Percentiles rank a stretch among this genome's conserved stretches.
Evolutionary conservation across 768 basidiomycete genomes (phyloP).

Genomic region (Krasilnikovozyma curviuscula): DNA sequence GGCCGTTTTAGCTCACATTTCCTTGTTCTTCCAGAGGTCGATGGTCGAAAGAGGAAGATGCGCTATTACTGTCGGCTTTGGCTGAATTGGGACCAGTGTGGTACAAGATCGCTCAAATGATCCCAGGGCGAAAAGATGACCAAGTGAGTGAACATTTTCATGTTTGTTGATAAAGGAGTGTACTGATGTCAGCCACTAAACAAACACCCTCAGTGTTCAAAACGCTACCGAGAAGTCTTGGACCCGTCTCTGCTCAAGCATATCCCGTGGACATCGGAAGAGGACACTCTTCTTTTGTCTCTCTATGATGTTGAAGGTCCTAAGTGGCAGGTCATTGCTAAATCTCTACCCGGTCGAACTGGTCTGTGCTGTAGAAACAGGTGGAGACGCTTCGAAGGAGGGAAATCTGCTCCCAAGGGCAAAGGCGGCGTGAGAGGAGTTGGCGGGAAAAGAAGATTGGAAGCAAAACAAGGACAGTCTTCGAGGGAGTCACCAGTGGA

Average conservation of each 20-base stretch:
- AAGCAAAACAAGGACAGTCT: constrained; percentile 6
- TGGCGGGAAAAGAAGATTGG: constrained; percentile 7
- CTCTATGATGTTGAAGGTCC: constrained; percentile 6
- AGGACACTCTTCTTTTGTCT: constrained; percentile 4
- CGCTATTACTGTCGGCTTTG: constrained; percentile 4
- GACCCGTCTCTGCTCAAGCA: constrained; percentile 10
- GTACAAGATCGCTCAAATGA: constrained; percentile 13
- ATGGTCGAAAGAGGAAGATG: constrained; percentile 13
- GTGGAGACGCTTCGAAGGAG: constrained; percentile 12
- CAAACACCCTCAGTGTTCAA: no score
- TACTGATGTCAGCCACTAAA: no score
- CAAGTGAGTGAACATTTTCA: no score
- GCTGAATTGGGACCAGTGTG: constrained; percentile 11
- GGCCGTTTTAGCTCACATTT: no score
- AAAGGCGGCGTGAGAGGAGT: background rate
- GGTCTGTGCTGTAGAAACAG: constrained; percentile 12
- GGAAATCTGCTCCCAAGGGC: no score
- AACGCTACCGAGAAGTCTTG: constrained; percentile 11
- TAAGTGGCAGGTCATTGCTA: constrained; percentile 11
- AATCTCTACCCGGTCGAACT: constrained; percentile 10
- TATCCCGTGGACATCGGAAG: constrained; percentile 5
- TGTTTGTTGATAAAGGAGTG: no score
- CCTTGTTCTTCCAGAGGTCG: no score
- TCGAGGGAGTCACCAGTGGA: constrained; percentile 1
- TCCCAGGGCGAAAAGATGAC: constrained; percentile 12